Evolutionary conservation across 306 rosid species (phyloP).

Genomic region (Rosa persica): DNA sequence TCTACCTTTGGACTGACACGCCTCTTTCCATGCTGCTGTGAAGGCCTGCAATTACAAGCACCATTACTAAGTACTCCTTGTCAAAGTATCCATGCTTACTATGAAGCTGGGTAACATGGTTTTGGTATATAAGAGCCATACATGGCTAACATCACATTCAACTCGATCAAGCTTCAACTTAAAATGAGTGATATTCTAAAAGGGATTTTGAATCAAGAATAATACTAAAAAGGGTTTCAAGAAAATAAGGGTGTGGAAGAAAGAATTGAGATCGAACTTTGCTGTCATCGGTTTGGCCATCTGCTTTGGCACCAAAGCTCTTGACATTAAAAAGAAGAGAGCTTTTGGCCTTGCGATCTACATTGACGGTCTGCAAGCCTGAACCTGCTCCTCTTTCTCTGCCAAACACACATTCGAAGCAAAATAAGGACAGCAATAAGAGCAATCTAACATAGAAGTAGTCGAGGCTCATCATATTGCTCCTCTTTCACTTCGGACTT

Average conservation of each 20-base stretch:
- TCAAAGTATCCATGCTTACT: neutral
- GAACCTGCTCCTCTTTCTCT: slow-evolving; percentile 14
- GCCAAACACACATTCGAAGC: slow-evolving; percentile 24
- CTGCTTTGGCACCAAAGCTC: slow-evolving; percentile 49
- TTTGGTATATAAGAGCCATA: neutral
- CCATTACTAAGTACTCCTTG: neutral
- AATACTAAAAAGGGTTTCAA: no score
- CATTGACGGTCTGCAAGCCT: neutral
- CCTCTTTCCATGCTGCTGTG: slow-evolving; percentile 42
- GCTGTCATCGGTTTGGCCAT: slow-evolving; percentile 44
- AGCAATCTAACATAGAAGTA: slow-evolving; percentile 12
- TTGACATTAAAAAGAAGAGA: slow-evolving; percentile 31
- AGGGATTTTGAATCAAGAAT: neutral
- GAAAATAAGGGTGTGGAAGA: neutral
- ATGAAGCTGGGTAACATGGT: neutral
- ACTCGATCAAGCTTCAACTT: neutral
- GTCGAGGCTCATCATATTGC: slow-evolving; percentile 36
- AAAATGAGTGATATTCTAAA: neutral
- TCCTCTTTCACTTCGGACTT: slow-evolving; percentile 1
- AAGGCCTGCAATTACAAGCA: slow-evolving; percentile 40
- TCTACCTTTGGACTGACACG: slow-evolving; percentile 36
- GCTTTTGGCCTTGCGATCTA: slow-evolving; percentile 12
- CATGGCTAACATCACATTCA: neutral
- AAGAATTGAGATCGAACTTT: slow-evolving; percentile 20
- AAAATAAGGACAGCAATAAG: slow-evolving; percentile 25